A percentile compares a stretch with the other conserved stretches of the same genome.
phyloP scores from a whole-genome alignment of 805 yeast genomes.

The Teunomyces funiuensis region DNA sequence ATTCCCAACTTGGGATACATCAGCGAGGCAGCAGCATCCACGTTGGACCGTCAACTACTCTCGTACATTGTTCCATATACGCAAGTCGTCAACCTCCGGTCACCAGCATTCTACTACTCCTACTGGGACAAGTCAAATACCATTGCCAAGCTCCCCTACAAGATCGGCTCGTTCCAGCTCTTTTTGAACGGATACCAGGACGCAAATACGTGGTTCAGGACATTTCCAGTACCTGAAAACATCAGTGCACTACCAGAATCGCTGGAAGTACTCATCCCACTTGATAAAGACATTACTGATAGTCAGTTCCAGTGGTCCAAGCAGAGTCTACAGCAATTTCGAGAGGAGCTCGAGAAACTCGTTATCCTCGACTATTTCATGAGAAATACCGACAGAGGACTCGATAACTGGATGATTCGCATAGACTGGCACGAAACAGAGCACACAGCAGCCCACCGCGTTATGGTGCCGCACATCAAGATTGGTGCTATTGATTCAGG shows the following conservation, averaged over 20 bases:
- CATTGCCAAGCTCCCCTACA: constrained; percentile 36
- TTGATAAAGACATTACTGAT: neutral
- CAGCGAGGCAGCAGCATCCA: constrained; percentile 69
- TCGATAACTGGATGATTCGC: constrained; percentile 77
- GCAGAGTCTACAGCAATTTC: constrained; percentile 47
- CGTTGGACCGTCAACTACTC: constrained; percentile 60
- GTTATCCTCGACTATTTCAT: constrained; percentile 71
- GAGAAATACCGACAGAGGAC: constrained; percentile 73
- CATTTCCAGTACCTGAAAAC: constrained; percentile 54
- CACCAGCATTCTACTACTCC: constrained; percentile 53
- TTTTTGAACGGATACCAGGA: constrained; percentile 58
- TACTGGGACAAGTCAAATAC: constrained; percentile 42
- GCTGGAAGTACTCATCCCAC: constrained; percentile 3
- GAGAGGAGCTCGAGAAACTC: constrained; percentile 63
- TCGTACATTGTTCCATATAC: constrained; percentile 66
- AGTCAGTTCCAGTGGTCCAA: constrained; percentile 55
- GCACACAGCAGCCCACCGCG: constrained; percentile 9
- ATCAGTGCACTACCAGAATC: constrained; percentile 16
- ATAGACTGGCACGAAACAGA: constrained; percentile 39
- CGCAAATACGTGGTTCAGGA: constrained; percentile 58
- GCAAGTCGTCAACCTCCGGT: constrained; percentile 51
- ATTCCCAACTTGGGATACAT: constrained; percentile 73
- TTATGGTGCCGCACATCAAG: constrained; percentile 38
- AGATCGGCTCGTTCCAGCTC: constrained; percentile 67
- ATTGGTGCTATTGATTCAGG: constrained; percentile 80